Conservation (phyloP, 371 early-diverging fungal species). For the Mortierella sp. region DNA sequence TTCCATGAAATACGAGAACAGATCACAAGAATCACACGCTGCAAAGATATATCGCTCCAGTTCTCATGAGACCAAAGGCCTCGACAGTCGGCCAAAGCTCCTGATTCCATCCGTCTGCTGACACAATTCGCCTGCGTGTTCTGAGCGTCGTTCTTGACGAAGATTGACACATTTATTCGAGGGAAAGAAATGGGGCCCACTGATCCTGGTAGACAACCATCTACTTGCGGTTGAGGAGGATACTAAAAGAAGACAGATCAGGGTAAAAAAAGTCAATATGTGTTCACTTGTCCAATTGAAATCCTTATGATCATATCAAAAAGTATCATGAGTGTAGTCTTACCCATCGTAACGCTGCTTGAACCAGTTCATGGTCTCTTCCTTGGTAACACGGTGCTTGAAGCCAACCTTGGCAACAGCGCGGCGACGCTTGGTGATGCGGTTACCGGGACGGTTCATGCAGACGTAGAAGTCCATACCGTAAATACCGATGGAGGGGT, state of each 20-base stretch:
- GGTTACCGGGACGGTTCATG: slow-evolving; percentile 98
- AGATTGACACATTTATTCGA: slow-evolving; percentile 24
- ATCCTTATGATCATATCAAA: background rate
- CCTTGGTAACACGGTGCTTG: slow-evolving; percentile 94
- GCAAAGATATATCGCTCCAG: too few relatives aligned
- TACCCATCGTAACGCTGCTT: slow-evolving; percentile 68
- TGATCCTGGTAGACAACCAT: slow-evolving; percentile 13
- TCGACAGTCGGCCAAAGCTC: too few relatives aligned
- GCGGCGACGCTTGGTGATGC: slow-evolving; percentile 97
- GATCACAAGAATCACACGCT: too few relatives aligned
- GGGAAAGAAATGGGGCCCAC: slow-evolving; percentile 6
- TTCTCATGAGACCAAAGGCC: too few relatives aligned
- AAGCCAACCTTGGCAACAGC: slow-evolving; percentile 88
- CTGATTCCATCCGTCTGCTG: background rate
- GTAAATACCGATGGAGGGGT: slow-evolving; percentile 98
- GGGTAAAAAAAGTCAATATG: background rate
- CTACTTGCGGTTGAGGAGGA: slow-evolving; percentile 54
- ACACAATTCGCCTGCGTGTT: background rate
- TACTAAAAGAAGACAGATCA: slow-evolving; percentile 15
- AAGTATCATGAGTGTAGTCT: background rate
- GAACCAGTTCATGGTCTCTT: slow-evolving; percentile 89
- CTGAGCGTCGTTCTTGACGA: background rate
- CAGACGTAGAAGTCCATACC: slow-evolving; percentile 88
- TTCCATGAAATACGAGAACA: too few relatives aligned
- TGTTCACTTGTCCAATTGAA: background rate